phyloP scores from a whole-genome alignment of 1,284 basidiomycete genomes.

The Ustilago xerochloae region DNA sequence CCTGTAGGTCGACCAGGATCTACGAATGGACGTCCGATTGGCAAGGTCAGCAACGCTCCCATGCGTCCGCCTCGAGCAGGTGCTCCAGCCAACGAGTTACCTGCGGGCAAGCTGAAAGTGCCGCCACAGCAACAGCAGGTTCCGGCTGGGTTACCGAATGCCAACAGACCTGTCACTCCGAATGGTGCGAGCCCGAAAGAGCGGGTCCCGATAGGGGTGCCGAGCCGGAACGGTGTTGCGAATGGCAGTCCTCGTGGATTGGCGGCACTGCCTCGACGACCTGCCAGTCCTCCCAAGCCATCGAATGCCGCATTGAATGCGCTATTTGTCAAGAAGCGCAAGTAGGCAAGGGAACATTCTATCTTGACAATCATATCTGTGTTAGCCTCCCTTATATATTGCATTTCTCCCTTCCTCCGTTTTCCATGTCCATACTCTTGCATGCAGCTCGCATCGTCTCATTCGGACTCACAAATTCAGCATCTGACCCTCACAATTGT shows the following conservation, averaged over 20 bases:
- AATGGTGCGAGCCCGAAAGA: conserved; percentile 20
- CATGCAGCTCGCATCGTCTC: neutral
- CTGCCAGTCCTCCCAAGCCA: conserved; percentile 41
- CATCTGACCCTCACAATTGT: conserved; percentile 1
- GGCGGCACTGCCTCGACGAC: conserved; percentile 26
- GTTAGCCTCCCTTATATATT: neutral
- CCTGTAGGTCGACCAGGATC: neutral
- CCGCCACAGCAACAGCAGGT: conserved; percentile 10
- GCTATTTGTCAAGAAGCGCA: conserved; percentile 49
- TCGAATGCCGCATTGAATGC: conserved; percentile 47
- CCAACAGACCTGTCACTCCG: conserved; percentile 20
- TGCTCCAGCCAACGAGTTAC: conserved; percentile 15
- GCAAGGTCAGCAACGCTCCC: conserved; percentile 2
- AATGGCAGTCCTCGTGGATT: conserved; percentile 25
- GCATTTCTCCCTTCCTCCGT: neutral
- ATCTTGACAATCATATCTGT: neutral
- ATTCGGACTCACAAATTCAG: neutral
- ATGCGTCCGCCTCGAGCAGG: conserved; percentile 15
- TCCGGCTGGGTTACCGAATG: conserved; percentile 6
- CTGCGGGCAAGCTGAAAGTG: conserved; percentile 21
- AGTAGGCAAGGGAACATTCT: no score
- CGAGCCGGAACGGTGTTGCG: conserved; percentile 3
- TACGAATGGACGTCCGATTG: conserved; percentile 4
- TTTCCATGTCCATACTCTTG: neutral
- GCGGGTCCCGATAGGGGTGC: conserved; percentile 10